phyloP scores from a whole-genome alignment of 2,329 filamentous ascomycete species.

The Cladosporium sp. region DNA sequence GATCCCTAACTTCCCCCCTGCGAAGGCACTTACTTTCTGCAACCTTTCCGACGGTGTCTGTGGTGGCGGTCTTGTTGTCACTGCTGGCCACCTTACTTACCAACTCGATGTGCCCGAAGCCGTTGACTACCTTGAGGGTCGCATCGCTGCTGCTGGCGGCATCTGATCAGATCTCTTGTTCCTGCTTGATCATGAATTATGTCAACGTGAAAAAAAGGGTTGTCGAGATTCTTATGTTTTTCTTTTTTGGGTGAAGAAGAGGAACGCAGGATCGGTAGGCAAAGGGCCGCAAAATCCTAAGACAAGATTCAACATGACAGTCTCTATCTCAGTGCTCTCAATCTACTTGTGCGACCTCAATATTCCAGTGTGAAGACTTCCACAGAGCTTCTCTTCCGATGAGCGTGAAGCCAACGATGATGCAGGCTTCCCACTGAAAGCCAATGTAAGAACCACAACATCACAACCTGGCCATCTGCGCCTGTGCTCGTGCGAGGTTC shows the following conservation, averaged over 20 bases:
- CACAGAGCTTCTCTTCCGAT: no score
- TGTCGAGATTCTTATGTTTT: not conserved
- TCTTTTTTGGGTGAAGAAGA: not conserved
- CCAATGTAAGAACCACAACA: no score
- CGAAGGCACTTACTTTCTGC: conserved; percentile 40
- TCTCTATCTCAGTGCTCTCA: not conserved
- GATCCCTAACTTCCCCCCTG: conserved; percentile 37
- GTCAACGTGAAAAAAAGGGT: not conserved
- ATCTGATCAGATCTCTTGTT: not conserved
- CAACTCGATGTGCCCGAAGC: conserved; percentile 28
- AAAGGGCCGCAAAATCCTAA: no score
- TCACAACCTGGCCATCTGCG: no score
- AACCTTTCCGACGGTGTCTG: conserved; percentile 39
- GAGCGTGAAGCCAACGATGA: no score
- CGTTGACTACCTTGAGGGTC: conserved; percentile 31
- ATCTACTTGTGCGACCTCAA: not conserved
- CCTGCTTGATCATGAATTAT: not conserved
- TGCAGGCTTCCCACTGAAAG: no score
- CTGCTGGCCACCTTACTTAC: conserved; percentile 38
- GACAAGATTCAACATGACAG: not conserved
- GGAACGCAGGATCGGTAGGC: not conserved
- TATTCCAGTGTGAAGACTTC: no score
- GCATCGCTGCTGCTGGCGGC: conserved; percentile 18
- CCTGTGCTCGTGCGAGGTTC: no score
- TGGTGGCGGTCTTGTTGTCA: conserved; percentile 36